These are phyloP conservation scores for Cucurbitaria berberidis DNA, from an alignment of 2,329 filamentous ascomycete species.

Conservation along the genomic window DNA sequence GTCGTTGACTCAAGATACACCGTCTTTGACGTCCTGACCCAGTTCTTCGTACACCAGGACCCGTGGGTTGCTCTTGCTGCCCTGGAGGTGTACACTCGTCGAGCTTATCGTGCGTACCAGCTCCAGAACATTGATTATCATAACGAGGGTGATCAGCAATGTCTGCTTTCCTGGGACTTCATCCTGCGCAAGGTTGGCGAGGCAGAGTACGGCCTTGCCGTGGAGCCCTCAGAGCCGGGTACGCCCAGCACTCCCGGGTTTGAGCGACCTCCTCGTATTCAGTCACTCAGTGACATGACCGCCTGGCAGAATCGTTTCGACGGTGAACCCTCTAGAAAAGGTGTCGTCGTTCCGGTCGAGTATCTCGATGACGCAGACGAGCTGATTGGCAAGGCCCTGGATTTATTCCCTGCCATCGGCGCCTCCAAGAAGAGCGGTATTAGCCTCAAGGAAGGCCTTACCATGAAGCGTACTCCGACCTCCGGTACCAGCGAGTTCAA, in stretches of 20 bases:
- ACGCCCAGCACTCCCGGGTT: slow-evolving; percentile 71
- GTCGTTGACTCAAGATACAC: slow-evolving; percentile 99
- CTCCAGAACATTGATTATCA: slow-evolving; percentile 90
- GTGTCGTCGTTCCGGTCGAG: slow-evolving; percentile 90
- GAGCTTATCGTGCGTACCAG: slow-evolving; percentile 94
- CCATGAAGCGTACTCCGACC: slow-evolving; percentile 70
- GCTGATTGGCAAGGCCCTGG: slow-evolving; percentile 79
- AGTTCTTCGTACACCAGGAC: slow-evolving; percentile 94
- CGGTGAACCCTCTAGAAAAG: slow-evolving; percentile 80
- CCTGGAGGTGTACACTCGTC: slow-evolving; percentile 93
- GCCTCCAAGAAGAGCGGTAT: slow-evolving; percentile 62
- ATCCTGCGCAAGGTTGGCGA: slow-evolving; percentile 90
- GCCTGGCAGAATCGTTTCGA: slow-evolving; percentile 77
- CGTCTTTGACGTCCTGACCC: slow-evolving; percentile 92
- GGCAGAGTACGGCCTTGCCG: slow-evolving; percentile 83
- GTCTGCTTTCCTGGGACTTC: slow-evolving; percentile 93
- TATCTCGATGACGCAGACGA: slow-evolving; percentile 96
- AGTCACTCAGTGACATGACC: slow-evolving; percentile 96
- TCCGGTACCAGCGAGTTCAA: slow-evolving; percentile 46
- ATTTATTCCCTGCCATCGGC: slow-evolving; percentile 71
- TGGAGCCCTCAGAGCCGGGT: slow-evolving; percentile 81
- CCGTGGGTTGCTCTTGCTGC: slow-evolving; percentile 93
- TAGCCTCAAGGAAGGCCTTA: slow-evolving; percentile 48
- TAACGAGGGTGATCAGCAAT: slow-evolving; percentile 75
- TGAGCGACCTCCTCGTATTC: slow-evolving; percentile 73